phyloP scores from a whole-genome alignment of 2,329 filamentous ascomycete genomes.

The Gyromitra esculenta region DNA sequence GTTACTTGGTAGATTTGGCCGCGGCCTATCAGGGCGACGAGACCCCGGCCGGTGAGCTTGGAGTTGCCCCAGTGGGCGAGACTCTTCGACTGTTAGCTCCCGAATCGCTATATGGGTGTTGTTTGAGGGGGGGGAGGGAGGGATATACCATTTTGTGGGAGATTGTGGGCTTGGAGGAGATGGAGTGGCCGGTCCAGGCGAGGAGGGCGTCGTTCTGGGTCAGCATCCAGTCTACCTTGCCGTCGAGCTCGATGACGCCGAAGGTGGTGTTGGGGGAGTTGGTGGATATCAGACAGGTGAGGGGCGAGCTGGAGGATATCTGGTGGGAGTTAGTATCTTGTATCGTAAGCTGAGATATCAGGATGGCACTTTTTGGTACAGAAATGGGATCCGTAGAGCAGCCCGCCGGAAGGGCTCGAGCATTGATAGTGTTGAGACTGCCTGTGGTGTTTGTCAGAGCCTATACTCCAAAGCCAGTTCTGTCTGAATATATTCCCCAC shows the following conservation, averaged over 20 bases:
- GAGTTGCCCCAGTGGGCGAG: conserved; percentile 92
- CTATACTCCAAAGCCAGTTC: not conserved
- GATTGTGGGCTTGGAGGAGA: conserved; percentile 78
- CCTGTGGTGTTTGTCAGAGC: conserved; percentile 64
- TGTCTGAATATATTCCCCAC: conserved; percentile 63
- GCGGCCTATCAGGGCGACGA: conserved; percentile 83
- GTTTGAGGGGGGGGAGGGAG: not conserved
- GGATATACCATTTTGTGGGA: conserved; percentile 72
- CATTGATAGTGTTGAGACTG: conserved; percentile 86
- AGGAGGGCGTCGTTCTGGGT: conserved; percentile 85
- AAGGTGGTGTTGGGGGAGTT: conserved; percentile 88
- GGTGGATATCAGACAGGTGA: conserved; percentile 87
- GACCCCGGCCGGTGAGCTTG: conserved; percentile 83
- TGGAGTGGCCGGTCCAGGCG: conserved; percentile 94
- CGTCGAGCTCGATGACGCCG: conserved; percentile 86
- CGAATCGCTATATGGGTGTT: not conserved
- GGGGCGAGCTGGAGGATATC: conserved; percentile 84
- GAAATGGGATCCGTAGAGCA: conserved; percentile 85
- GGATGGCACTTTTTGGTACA: conserved; percentile 76
- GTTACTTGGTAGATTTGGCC: conserved; percentile 90
- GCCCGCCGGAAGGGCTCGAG: conserved; percentile 84
- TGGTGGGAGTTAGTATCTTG: conserved; percentile 59
- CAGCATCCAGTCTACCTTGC: conserved; percentile 94
- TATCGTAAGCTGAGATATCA: not conserved
- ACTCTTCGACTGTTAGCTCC: conserved; percentile 66